These are phyloP conservation scores for Russula ochroleuca DNA, from an alignment of 768 basidiomycete genomes.

Conservation along the genomic window DNA sequence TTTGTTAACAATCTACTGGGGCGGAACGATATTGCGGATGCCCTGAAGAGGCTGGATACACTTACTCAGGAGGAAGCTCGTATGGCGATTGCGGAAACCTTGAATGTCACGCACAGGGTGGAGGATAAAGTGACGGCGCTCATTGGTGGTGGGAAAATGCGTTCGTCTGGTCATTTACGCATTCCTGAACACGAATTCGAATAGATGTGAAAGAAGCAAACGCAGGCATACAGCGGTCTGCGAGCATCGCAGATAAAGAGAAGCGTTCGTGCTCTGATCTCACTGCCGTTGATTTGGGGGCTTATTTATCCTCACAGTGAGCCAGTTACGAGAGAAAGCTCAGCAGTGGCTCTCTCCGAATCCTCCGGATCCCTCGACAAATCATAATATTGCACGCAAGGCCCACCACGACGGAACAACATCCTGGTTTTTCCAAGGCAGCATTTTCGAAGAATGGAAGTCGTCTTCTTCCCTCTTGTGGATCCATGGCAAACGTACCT, in stretches of 20 bases:
- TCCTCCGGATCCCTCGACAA: neutral
- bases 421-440: neutral
- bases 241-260: neutral
- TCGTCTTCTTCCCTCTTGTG: neutral
- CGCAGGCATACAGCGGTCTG: neutral
- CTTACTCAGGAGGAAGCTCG: neutral
- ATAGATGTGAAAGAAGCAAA: neutral
- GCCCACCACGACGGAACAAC: neutral
- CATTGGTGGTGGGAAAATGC: neutral
- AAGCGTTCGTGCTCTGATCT: neutral
- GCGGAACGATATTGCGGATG: conserved; percentile 1
- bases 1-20: conserved; percentile 3
- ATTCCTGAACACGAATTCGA: neutral
- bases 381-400: neutral
- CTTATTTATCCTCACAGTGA: neutral
- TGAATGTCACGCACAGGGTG: neutral
- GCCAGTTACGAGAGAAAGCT: neutral
- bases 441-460: neutral
- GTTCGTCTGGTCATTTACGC: neutral
- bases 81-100: neutral
- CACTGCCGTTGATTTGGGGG: neutral
- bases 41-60: neutral
- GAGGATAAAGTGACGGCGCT: neutral
- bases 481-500: neutral
- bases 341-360: neutral